Evolutionary conservation across 1,284 basidiomycete genomes (phyloP).

Genomic region (Ustilago shanxiensis): DNA sequence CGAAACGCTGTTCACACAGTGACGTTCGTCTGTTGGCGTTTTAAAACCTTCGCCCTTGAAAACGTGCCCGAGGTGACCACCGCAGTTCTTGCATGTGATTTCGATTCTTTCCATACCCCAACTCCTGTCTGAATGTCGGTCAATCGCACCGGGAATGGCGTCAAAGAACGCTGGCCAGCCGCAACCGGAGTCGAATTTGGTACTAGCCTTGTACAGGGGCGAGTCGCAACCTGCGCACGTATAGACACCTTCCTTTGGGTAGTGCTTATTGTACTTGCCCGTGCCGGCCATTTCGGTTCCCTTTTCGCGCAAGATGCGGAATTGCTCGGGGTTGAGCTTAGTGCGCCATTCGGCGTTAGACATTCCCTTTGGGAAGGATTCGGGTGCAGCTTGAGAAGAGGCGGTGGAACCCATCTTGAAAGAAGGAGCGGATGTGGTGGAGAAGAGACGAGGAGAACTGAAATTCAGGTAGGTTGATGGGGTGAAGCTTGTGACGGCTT

Average conservation of each 20-base stretch:
- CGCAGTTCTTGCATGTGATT: constrained; percentile 82
- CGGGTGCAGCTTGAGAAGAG: constrained; percentile 40
- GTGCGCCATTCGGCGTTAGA: constrained; percentile 88
- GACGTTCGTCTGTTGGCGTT: constrained; percentile 77
- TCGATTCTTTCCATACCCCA: constrained; percentile 76
- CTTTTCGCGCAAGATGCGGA: constrained; percentile 85
- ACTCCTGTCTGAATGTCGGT: constrained; percentile 72
- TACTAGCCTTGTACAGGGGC: constrained; percentile 76
- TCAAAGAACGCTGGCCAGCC: constrained; percentile 99
- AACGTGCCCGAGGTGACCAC: constrained; percentile 91
- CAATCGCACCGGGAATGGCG: constrained; percentile 91
- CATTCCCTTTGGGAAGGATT: constrained; percentile 72
- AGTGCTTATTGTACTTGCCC: constrained; percentile 82
- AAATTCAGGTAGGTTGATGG: background rate
- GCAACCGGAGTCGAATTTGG: constrained; percentile 93
- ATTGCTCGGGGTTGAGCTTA: constrained; percentile 86
- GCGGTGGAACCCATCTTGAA: constrained; percentile 52
- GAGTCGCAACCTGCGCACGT: constrained; percentile 71
- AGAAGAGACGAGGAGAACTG: constrained; percentile 23
- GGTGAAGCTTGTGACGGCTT: constrained; percentile 5
- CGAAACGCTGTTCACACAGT: constrained; percentile 84
- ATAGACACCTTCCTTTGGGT: constrained; percentile 77
- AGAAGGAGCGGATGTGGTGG: background rate
- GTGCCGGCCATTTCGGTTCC: constrained; percentile 85
- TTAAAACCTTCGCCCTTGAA: constrained; percentile 85